Percentiles rank a stretch among this genome's conserved stretches.
Evolutionary conservation across 176 grass and related monocot genomes (phyloP).

Genomic region (Miscanthus lutarioriparius): DNA sequence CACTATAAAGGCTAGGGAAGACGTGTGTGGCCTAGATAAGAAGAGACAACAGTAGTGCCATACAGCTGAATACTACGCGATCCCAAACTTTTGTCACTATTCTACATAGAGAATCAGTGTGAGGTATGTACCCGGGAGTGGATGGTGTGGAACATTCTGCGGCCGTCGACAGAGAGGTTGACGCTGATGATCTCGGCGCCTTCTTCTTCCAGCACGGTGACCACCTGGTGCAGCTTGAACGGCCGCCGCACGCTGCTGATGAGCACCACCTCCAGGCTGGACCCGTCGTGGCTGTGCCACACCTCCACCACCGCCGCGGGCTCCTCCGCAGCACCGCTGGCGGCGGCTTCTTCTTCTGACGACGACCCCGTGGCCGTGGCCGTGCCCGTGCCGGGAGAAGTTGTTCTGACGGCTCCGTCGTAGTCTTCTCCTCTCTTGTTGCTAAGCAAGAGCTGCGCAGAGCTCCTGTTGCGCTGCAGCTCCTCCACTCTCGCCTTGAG

Average conservation of each 20-base stretch:
- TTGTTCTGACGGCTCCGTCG: neutral
- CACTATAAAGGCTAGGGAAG: neutral
- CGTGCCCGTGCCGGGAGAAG: neutral
- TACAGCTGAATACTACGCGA: neutral
- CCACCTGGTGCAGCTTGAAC: neutral
- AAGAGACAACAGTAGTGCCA: neutral
- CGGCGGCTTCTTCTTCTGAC: neutral
- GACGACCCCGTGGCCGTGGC: neutral
- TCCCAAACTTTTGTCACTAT: neutral
- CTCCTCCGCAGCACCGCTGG: neutral
- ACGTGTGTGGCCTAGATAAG: neutral
- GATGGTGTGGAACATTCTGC: neutral
- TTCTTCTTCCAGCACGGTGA: constrained; percentile 2
- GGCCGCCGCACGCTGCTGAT: neutral
- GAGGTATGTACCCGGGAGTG: neutral
- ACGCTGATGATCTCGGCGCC: neutral
- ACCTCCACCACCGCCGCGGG: neutral
- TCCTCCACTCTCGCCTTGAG: neutral
- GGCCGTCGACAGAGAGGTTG: neutral
- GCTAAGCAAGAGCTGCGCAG: neutral
- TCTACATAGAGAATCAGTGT: neutral
- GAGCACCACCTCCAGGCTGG: neutral
- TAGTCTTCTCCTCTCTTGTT: neutral
- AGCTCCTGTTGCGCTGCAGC: neutral
- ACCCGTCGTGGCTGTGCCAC: neutral